Conservation (phyloP, 129 eudicot genomes). For the Chrysanthemum seticuspe region DNA sequence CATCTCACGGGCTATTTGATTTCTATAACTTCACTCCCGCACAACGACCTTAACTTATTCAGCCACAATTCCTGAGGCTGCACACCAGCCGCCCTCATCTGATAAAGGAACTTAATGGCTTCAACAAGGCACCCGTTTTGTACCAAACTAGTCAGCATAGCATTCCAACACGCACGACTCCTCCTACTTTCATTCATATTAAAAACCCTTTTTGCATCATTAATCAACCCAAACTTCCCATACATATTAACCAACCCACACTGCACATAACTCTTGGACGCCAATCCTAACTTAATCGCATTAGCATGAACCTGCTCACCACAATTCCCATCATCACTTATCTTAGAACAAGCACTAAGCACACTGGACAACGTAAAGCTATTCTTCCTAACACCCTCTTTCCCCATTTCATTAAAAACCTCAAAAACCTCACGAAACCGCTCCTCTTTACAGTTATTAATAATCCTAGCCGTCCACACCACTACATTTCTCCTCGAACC, state of each 20-base stretch:
- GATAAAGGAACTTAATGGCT: slow-evolving; percentile 59
- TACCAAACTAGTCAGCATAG: slow-evolving; percentile 54
- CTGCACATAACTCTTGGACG: slow-evolving; percentile 56
- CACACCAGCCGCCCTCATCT: slow-evolving; percentile 61
- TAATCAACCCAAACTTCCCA: slow-evolving; percentile 57
- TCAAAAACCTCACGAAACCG: slow-evolving; percentile 39
- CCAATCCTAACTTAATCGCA: slow-evolving; percentile 62
- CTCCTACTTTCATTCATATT: slow-evolving; percentile 31
- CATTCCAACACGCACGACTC: slow-evolving; percentile 66
- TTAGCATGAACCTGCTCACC: slow-evolving; percentile 76
- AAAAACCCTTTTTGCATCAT: slow-evolving; percentile 58
- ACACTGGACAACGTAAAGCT: slow-evolving; percentile 70
- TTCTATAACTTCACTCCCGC: slow-evolving; percentile 5
- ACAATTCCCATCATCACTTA: slow-evolving; percentile 48
- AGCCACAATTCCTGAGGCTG: too few relatives aligned
- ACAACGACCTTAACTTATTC: too few relatives aligned
- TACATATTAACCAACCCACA: slow-evolving; percentile 74
- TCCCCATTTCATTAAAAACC: slow-evolving; percentile 61
- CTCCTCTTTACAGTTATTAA: slow-evolving; percentile 44
- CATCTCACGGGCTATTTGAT: slow-evolving; percentile 2
- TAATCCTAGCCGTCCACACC: slow-evolving; percentile 68
- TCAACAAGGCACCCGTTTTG: slow-evolving; percentile 53
- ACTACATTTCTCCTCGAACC: slow-evolving; percentile 41
- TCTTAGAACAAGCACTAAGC: slow-evolving; percentile 67
- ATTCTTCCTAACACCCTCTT: slow-evolving; percentile 60